These are phyloP conservation scores for barley (Hordeum vulgare) DNA, from an alignment of 176 grass and related monocot genomes.

Conservation along the genomic window MorexV3_pseudomolecules_assembly NC_058521.1:157663384-157663883, in stretches of 20 bases:
- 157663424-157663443: too few relatives aligned
- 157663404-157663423: too few relatives aligned
- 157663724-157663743: constrained; percentile 21
- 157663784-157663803: neutral
- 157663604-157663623: neutral
- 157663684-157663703: neutral
- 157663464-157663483: too few relatives aligned
- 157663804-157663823: neutral
- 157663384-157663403: too few relatives aligned
- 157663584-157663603: neutral
- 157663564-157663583: too few relatives aligned
- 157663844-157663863: neutral
- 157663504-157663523: too few relatives aligned
- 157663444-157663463: too few relatives aligned
- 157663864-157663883: neutral
- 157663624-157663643: constrained; percentile 11
- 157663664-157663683: constrained; percentile 29
- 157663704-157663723: constrained; percentile 48
- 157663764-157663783: neutral
- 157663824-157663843: neutral
- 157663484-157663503: too few relatives aligned
- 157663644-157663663: neutral
- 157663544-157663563: too few relatives aligned
- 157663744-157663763: neutral
- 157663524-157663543: too few relatives aligned